Evolutionary conservation across 345 rosid species (phyloP).

Genomic region (Citrus australasica): DNA sequence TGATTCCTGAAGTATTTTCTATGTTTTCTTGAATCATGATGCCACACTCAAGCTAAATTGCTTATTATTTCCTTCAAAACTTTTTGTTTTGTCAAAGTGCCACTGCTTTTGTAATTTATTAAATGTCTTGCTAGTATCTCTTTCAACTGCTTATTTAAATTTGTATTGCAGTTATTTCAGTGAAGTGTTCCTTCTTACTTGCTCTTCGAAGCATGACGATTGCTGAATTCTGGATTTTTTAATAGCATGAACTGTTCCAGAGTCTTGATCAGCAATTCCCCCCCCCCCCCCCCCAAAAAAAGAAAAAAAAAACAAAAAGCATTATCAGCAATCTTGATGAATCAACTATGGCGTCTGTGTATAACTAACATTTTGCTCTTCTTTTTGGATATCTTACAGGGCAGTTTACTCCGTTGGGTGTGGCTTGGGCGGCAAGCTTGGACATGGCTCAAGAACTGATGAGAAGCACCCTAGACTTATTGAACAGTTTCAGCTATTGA

Average conservation of each 20-base stretch:
- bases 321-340: background rate
- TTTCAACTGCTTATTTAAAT: background rate
- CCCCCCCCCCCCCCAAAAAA: too few species aligned
- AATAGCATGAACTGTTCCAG: background rate
- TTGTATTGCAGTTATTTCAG: background rate
- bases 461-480: constrained; percentile 90
- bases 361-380: constrained; percentile 9
- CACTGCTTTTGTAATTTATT: background rate
- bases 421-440: constrained; percentile 97
- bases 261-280: background rate
- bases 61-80: background rate
- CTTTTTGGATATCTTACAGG: constrained; percentile 39
- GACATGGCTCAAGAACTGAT: constrained; percentile 70
- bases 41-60: background rate
- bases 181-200: background rate
- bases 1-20: background rate
- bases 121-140: background rate
- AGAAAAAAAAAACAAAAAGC: too few species aligned
- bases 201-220: background rate
- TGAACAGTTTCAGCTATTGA: constrained; percentile 65
- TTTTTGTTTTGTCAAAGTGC: background rate
- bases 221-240: background rate
- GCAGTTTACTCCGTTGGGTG: constrained; percentile 97
- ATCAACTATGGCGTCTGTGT: background rate
- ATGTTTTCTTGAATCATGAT: background rate